phyloP scores from a whole-genome alignment of 495 filamentous ascomycete species.

The Trichoderma erinaceum region DNA sequence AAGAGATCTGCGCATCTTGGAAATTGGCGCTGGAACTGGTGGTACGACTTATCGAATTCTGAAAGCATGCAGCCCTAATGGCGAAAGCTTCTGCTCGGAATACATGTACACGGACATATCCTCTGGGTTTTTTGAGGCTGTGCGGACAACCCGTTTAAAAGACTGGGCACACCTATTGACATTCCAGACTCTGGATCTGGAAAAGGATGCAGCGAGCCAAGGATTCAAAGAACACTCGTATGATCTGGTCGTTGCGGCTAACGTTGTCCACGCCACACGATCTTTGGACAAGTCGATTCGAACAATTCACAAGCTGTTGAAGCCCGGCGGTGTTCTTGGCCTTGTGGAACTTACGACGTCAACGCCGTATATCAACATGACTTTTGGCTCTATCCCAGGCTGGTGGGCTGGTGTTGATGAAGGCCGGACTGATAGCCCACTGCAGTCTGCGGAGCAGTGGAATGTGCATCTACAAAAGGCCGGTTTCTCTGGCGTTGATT shows the following conservation, averaged over 20 bases:
- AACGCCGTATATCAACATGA: constrained; percentile 24
- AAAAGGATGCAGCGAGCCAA: constrained; percentile 36
- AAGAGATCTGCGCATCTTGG: constrained; percentile 34
- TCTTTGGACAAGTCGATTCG: constrained; percentile 31
- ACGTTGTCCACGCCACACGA: constrained; percentile 44
- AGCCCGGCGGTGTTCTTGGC: constrained; percentile 39
- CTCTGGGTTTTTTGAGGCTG: constrained; percentile 33
- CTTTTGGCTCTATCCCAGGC: constrained; percentile 33
- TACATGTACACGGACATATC: constrained; percentile 46
- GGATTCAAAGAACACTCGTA: constrained; percentile 37
- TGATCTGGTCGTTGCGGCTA: constrained; percentile 43
- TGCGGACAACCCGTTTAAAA: constrained; percentile 11
- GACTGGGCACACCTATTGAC: constrained; percentile 30
- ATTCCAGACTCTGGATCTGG: constrained; percentile 41
- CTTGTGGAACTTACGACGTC: constrained; percentile 26
- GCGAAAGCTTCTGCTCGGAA: constrained; percentile 13
- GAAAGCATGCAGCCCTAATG: constrained; percentile 11
- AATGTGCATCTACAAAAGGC: constrained; percentile 22
- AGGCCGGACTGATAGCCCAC: constrained; percentile 23
- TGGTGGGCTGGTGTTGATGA: constrained; percentile 42
- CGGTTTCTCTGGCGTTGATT: constrained; percentile 34
- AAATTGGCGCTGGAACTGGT: constrained; percentile 41
- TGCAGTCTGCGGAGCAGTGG: constrained; percentile 24
- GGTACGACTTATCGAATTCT: constrained; percentile 26
- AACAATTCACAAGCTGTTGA: constrained; percentile 41